Percentiles rank a stretch among this genome's conserved stretches.
phyloP scores from a whole-genome alignment of 2,329 filamentous ascomycete genomes.

The Apiospora kogelbergensis region DNA sequence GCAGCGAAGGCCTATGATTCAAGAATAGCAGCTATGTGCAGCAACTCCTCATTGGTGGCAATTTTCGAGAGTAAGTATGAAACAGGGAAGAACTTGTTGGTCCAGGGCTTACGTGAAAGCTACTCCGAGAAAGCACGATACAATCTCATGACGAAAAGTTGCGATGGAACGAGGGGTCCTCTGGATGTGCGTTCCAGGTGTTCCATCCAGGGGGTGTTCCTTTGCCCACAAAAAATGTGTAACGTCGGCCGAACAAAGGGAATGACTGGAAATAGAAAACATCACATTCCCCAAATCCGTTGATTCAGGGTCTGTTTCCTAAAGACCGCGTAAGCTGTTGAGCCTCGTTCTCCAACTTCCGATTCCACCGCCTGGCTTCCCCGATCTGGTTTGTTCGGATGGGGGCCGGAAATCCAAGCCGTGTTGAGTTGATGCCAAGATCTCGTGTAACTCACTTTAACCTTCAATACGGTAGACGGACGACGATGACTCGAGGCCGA shows the following conservation, averaged over 20 bases:
- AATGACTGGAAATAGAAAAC: not conserved
- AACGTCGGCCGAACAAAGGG: not conserved
- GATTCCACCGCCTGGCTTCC: not conserved
- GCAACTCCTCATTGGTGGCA: not conserved
- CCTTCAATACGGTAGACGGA: not conserved
- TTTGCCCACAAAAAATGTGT: slow-evolving; percentile 1
- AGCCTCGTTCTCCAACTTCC: not conserved
- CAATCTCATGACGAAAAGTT: not conserved
- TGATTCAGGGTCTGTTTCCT: slow-evolving; percentile 3
- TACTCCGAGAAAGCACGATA: not conserved
- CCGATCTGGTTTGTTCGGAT: not conserved
- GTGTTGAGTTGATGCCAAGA: not conserved
- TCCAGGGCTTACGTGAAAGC: not conserved
- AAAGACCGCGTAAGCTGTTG: not conserved
- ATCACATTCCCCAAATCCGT: not conserved
- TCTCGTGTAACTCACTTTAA: not conserved
- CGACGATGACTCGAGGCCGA: not conserved
- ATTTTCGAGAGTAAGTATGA: not conserved
- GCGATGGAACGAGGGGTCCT: not conserved
- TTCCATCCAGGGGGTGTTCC: not conserved
- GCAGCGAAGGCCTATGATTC: not conserved
- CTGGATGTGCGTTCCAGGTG: not conserved
- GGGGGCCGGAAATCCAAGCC: not conserved
- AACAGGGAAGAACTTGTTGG: not conserved
- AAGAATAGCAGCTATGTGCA: not conserved